Evolutionary conservation across 2,329 filamentous ascomycete genomes (phyloP).

Genomic region (Claviceps africana): DNA sequence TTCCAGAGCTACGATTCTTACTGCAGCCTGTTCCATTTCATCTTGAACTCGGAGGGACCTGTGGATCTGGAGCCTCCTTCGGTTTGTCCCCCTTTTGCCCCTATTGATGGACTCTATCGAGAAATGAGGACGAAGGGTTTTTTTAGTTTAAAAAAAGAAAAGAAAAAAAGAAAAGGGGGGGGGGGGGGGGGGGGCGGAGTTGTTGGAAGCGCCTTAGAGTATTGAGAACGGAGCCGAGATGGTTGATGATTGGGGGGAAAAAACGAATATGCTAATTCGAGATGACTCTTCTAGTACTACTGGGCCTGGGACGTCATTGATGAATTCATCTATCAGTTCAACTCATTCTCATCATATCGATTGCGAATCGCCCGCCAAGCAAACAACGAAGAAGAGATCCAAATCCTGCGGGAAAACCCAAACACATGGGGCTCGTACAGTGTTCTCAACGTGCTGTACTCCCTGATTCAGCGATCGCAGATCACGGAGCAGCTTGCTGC

Average conservation of each 20-base stretch:
- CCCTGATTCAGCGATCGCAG: conserved; percentile 93
- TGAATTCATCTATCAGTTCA: conserved; percentile 99
- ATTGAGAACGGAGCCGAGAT: too few species aligned
- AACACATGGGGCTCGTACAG: conserved; percentile 99
- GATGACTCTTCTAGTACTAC: conserved; percentile 55
- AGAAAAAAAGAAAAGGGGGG: background rate
- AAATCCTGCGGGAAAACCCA: conserved; percentile 85
- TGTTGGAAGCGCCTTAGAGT: background rate
- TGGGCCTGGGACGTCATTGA: conserved; percentile 99
- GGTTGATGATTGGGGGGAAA: too few species aligned
- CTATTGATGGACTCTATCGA: background rate
- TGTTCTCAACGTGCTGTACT: conserved; percentile 97
- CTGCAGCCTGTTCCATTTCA: conserved; percentile 98
- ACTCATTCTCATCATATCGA: conserved; percentile 96
- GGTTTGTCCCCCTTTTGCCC: conserved; percentile 38
- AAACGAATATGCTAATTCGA: background rate
- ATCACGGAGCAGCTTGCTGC: conserved; percentile 95
- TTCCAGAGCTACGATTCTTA: conserved; percentile 99
- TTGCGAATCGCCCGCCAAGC: conserved; percentile 74
- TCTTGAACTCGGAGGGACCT: conserved; percentile 97
- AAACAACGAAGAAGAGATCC: conserved; percentile 82
- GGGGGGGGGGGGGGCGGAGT: too few species aligned
- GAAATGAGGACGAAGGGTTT: too few species aligned
- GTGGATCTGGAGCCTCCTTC: conserved; percentile 94
- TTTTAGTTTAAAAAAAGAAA: too few species aligned